Evolutionary conservation across 2,329 filamentous ascomycete species (phyloP).

Genomic region (Fusarium hainanense): DNA sequence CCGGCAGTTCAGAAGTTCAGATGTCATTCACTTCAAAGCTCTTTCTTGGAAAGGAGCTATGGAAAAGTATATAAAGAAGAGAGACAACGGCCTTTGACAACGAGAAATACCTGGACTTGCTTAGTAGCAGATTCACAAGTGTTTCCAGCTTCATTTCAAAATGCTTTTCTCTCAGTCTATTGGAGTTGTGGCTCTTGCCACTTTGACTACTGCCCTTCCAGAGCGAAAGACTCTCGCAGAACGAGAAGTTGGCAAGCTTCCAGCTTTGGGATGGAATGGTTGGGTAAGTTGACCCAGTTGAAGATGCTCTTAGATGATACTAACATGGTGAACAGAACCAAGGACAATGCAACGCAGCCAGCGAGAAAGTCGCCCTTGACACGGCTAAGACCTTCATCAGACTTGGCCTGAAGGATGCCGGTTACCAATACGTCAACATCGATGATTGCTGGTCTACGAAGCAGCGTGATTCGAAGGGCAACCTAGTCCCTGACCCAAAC

Average conservation of each 20-base stretch:
- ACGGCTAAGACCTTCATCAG: constrained; percentile 22
- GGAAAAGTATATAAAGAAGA: constrained; percentile 7
- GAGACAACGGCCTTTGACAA: background rate
- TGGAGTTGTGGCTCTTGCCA: constrained; percentile 21
- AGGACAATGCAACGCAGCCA: constrained; percentile 24
- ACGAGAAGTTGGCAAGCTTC: constrained; percentile 21
- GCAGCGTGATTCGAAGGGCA: constrained; percentile 22
- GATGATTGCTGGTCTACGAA: constrained; percentile 31
- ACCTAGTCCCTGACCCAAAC: constrained; percentile 15
- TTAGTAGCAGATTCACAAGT: background rate
- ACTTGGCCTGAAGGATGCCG: constrained; percentile 20
- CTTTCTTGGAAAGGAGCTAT: no score
- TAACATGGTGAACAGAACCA: constrained; percentile 9
- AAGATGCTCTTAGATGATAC: background rate
- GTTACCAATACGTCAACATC: constrained; percentile 25
- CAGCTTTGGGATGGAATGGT: constrained; percentile 27
- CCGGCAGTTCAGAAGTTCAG: constrained; percentile 6
- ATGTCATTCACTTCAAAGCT: background rate
- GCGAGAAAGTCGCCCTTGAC: constrained; percentile 23
- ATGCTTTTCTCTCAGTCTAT: constrained; percentile 22
- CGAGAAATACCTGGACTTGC: background rate
- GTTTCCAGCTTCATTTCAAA: background rate
- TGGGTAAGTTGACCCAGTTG: background rate
- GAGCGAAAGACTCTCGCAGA: constrained; percentile 7
- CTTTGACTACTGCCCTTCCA: constrained; percentile 5